Percentiles rank a stretch among this genome's conserved stretches.
Conservation (phyloP, 768 basidiomycete genomes). For the Mycena belliarum region DNA sequence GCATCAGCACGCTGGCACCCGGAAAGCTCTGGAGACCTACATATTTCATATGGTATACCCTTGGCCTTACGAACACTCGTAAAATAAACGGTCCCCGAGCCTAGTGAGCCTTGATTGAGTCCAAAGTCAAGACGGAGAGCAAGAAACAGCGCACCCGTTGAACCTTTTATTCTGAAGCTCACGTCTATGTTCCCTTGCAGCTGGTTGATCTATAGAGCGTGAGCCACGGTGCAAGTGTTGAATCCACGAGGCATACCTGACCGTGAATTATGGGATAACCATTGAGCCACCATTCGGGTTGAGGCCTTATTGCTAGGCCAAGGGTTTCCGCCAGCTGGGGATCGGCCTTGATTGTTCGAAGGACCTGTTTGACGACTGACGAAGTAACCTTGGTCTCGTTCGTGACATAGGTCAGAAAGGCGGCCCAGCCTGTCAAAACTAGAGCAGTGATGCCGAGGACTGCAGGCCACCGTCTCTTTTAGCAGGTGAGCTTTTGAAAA, state of each 20-base stretch:
- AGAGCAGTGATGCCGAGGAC: constrained; percentile 48
- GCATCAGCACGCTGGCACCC: background rate
- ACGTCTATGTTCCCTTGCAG: constrained; percentile 78
- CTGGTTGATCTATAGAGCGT: constrained; percentile 76
- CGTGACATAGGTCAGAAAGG: constrained; percentile 67
- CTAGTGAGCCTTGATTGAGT: constrained; percentile 33
- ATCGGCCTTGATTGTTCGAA: constrained; percentile 59
- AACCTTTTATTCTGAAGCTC: constrained; percentile 73
- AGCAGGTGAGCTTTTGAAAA: background rate
- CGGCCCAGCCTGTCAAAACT: constrained; percentile 65
- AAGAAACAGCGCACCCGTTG: constrained; percentile 51
- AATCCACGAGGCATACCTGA: constrained; percentile 46
- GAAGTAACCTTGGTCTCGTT: constrained; percentile 80
- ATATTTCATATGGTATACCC: constrained; percentile 64
- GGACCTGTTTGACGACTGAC: constrained; percentile 68
- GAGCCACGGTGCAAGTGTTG: too few species aligned
- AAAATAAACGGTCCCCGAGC: constrained; percentile 77
- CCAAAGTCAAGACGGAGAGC: background rate
- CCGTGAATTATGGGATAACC: constrained; percentile 74
- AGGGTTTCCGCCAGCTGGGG: constrained; percentile 50
- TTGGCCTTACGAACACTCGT: constrained; percentile 80
- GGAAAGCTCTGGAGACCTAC: constrained; percentile 42
- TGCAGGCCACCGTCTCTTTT: constrained; percentile 58
- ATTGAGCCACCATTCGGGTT: constrained; percentile 74
- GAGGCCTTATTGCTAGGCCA: constrained; percentile 65